phyloP scores from a whole-genome alignment of 1,139 yeast genomes.

The Blastobotrys illinoisensis region DNA sequence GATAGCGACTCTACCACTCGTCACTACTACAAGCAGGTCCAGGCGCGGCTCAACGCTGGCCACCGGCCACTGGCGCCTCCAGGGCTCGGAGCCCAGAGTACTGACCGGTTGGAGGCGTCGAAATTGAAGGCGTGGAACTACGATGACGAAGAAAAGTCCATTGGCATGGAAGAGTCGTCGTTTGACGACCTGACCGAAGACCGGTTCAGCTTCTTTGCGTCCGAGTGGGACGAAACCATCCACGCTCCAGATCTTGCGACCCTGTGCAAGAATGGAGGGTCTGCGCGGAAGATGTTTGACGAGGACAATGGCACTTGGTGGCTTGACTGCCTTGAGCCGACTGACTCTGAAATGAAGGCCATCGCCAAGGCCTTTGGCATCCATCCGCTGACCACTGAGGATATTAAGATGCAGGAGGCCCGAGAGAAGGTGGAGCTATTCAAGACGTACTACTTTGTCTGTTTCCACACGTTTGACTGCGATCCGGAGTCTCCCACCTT shows the following conservation, averaged over 20 bases:
- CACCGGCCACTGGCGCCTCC: constrained; percentile 16
- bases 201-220: constrained; percentile 75
- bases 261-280: constrained; percentile 57
- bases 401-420: constrained; percentile 87
- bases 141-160: background rate
- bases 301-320: constrained; percentile 62
- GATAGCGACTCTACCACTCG: constrained; percentile 14
- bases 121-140: background rate
- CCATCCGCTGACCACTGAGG: constrained; percentile 94
- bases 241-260: constrained; percentile 86
- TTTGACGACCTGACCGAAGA: constrained; percentile 32
- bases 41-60: constrained; percentile 9
- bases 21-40: constrained; percentile 10
- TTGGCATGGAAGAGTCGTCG: background rate
- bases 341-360: constrained; percentile 95
- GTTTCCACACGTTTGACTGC: constrained; percentile 89
- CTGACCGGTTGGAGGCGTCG: background rate
- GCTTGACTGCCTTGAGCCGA: constrained; percentile 89
- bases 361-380: constrained; percentile 86
- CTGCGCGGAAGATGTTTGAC: constrained; percentile 60
- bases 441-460: constrained; percentile 82
- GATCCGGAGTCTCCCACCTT: constrained; percentile 37
- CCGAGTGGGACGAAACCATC: constrained; percentile 77
- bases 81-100: constrained; percentile 7
- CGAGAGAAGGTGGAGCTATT: constrained; percentile 93